Evolutionary conservation across 164 flowering plant genomes (phyloP), one percentile per base, ranked within the genome.

Genomic region (Vitis rotundifolia): DNA sequence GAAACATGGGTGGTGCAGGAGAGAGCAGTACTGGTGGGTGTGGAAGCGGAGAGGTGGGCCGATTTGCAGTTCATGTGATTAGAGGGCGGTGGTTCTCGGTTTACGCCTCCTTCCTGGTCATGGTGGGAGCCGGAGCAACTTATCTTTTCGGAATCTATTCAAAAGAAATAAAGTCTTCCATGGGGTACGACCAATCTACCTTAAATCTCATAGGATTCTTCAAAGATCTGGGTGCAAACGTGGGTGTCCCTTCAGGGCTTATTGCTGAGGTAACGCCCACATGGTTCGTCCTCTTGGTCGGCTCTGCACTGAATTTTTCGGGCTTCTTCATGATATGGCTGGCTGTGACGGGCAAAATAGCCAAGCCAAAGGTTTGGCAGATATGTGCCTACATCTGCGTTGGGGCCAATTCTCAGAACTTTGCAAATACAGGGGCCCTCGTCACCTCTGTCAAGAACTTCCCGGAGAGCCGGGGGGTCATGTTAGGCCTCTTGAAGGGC

Each of bases 361-460:
- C 44, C 18, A 72, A 69, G 59, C 91, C 93, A 0, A 61, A 54
- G 56, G 81, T 86, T 0, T 89, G 93, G 91, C 86, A 84, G 2
- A 89, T 89, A 89, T 89, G 89, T 61, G 0, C 68, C 8, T 89
- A 85, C 82, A 85, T 87, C 2, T 80, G 81, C 66, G 66, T 89
- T 0, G 91, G 89, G 0, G 89, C 91, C 9, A 89, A 87, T 58
- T 87, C 93, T 3, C 88, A 84, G 68, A 83, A 79, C 54, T 87
- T 89, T n/a, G 86, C 93, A 10, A 84, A 83, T 68, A 89, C 91
- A 0, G 89, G 89, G 0, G 83, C 85, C 4, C 79, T 87, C 0
- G 88, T 85, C 44, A 81, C 91, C 0, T 81, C 86, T 16, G 86
- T 89, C 50, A 84, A 79, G 80, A 89, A 89, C 70, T 89, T 89